phyloP scores from a whole-genome alignment of 148 eudicot species.

The Cornus kousa region DNA sequence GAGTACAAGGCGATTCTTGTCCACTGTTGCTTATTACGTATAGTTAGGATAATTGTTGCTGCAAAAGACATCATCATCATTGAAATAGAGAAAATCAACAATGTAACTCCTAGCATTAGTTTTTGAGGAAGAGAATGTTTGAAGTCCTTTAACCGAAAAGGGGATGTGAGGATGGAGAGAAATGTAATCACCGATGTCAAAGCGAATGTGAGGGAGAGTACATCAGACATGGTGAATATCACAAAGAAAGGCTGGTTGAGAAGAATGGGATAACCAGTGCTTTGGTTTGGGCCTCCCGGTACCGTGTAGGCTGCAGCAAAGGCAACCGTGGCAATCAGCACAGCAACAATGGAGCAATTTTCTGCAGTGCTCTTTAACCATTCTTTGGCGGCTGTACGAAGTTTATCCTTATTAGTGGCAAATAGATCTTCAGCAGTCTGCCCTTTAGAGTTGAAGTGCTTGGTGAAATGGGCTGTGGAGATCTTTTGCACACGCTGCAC shows the following conservation, averaged over 20 bases:
- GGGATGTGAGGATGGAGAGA: conserved; percentile 2
- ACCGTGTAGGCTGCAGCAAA: conserved; percentile 14
- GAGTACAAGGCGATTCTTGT: conserved; percentile 3
- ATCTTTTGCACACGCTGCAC: conserved; percentile 2
- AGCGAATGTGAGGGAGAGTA: conserved; percentile 1
- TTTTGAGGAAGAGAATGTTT: conserved; percentile 2
- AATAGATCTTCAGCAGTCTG: neutral
- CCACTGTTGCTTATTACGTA: neutral
- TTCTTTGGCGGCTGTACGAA: neutral
- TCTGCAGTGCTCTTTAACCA: conserved; percentile 1
- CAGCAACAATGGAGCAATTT: conserved; percentile 12
- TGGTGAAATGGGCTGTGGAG: neutral
- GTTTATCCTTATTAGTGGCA: neutral
- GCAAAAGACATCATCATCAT: conserved; percentile 15
- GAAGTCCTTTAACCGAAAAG: conserved; percentile 3
- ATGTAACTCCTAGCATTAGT: neutral
- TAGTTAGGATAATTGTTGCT: neutral
- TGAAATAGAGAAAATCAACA: neutral
- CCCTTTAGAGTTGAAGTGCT: neutral
- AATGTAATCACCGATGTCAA: conserved; percentile 6
- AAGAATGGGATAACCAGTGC: conserved; percentile 4
- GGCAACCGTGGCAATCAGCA: neutral
- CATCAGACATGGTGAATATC: conserved; percentile 9
- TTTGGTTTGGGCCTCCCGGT: neutral
- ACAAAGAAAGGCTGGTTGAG: neutral